Base-by-base conservation (phyloP, 2,329 filamentous ascomycete genomes). In the Trichoderma sp. region DNA sequence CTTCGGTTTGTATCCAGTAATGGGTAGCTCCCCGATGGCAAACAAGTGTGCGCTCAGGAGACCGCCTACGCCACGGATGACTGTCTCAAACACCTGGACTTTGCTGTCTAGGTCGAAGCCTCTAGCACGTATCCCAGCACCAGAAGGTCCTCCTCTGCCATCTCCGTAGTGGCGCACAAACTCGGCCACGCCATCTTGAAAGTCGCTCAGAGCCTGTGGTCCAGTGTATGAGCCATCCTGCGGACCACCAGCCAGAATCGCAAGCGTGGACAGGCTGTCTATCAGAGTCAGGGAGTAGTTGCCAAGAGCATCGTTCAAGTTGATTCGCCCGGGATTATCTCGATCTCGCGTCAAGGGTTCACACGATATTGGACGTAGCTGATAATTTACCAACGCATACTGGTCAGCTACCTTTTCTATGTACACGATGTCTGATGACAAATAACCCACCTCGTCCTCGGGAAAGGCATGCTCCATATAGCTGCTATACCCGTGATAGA, bases 71-170 rank as follows among this genome's bases (percentile, higher is more conserved):
- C 96, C 97, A 75, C 97, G 90, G 79, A 99, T 99, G 45, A 98
- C 96, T 0, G 96, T 98, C 86, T 99, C 97, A 81, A 99, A 99
- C 53, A 99, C 95, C 85, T 99, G 96, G 2, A 99, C 97, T 85
- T 98, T 99, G 86, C 95, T 98, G 84, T 99, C 96, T 56, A 98
- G 87, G 83, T 99, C 95, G 81, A 99, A 99, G 0, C 95, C 97
- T 73, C 91, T 90, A 4, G 92, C 92, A 78, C 95, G 89, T 75
- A 89, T 87, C 4, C 96, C 96, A 81, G 90, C 88, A 7, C 94
- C 94, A 6, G 88, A 88, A 16, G 90, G 87, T 3, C 93, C 93
- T 9, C 87, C 85, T 35, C 91, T 91, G 2, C 95, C 96, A 84
- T 98, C 95, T 4, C 96, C 96, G 83, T 98, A 98, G 79, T 97